phyloP scores from a whole-genome alignment of 139 green algal species.

The Closterium sp. region DNA sequence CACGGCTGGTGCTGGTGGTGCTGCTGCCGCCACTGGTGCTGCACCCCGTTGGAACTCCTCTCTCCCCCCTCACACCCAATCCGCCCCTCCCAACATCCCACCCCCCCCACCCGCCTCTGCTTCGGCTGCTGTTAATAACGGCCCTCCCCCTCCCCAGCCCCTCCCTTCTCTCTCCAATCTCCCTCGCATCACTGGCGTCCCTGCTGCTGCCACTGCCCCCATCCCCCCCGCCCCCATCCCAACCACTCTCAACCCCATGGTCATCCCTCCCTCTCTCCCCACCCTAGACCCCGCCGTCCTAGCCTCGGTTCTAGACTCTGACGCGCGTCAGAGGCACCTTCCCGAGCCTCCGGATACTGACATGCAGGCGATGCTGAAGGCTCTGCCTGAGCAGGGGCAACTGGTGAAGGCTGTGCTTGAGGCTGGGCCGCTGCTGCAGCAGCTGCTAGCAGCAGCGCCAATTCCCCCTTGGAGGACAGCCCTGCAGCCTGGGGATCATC shows the following conservation, averaged over 20 bases:
- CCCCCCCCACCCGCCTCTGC: background rate
- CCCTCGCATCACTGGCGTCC: background rate
- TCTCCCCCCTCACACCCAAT: background rate
- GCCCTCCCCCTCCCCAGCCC: background rate
- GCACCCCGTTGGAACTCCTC: background rate
- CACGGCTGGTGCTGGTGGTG: background rate
- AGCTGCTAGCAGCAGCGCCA: background rate
- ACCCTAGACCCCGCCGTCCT: background rate
- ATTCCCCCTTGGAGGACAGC: background rate
- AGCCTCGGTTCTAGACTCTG: background rate
- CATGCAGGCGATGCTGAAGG: background rate
- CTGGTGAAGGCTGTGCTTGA: slow-evolving; percentile 4
- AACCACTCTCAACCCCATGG: background rate
- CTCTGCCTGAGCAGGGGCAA: background rate
- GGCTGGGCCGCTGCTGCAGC: background rate
- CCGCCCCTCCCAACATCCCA: background rate
- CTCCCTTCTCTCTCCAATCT: background rate
- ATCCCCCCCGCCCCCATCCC: slow-evolving; percentile 4
- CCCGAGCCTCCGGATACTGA: background rate
- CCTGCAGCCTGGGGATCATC: background rate
- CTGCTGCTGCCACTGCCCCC: background rate
- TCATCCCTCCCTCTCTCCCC: background rate
- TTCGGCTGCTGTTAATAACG: background rate
- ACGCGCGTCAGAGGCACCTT: background rate
- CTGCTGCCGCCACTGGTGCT: too few species aligned